A percentile compares a stretch with the other conserved stretches of the same genome.
These are phyloP conservation scores for Leptographium galeiforme DNA, from an alignment of 2,329 filamentous ascomycete genomes.

Conservation along the genomic window DNA sequence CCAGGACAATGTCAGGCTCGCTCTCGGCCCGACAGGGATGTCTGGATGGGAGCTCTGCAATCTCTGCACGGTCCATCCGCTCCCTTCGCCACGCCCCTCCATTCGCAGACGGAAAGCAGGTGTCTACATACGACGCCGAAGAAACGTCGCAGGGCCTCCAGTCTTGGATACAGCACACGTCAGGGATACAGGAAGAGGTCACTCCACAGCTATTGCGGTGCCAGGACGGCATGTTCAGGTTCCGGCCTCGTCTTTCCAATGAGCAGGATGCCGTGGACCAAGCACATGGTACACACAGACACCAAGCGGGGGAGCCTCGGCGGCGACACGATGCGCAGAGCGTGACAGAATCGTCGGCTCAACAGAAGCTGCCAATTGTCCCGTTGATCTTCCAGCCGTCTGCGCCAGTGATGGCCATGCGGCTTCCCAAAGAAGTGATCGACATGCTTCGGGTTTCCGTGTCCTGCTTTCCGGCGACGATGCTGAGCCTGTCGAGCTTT, in stretches of 20 bases:
- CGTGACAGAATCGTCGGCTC: background rate
- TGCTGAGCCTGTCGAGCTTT: constrained; percentile 40
- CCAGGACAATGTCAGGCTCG: background rate
- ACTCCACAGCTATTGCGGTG: background rate
- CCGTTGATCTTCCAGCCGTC: background rate
- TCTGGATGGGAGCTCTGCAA: background rate
- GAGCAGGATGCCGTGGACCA: background rate
- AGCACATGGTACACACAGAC: background rate
- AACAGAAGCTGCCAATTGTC: background rate
- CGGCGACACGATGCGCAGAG: background rate
- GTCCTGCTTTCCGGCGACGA: constrained; percentile 44
- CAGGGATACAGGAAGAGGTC: constrained; percentile 1
- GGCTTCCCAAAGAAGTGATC: constrained; percentile 37
- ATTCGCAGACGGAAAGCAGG: background rate
- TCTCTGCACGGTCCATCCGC: background rate
- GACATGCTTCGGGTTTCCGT: constrained; percentile 41
- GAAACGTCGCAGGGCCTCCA: constrained; percentile 5
- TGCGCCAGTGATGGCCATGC: constrained; percentile 18
- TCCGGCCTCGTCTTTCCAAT: background rate
- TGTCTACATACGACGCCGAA: background rate
- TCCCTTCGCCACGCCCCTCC: background rate
- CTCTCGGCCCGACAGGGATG: background rate
- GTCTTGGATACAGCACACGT: constrained; percentile 7
- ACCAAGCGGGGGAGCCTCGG: background rate
- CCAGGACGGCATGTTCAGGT: background rate